Conservation (phyloP, 768 basidiomycete genomes). For the Termitomyces sp. region DNA sequence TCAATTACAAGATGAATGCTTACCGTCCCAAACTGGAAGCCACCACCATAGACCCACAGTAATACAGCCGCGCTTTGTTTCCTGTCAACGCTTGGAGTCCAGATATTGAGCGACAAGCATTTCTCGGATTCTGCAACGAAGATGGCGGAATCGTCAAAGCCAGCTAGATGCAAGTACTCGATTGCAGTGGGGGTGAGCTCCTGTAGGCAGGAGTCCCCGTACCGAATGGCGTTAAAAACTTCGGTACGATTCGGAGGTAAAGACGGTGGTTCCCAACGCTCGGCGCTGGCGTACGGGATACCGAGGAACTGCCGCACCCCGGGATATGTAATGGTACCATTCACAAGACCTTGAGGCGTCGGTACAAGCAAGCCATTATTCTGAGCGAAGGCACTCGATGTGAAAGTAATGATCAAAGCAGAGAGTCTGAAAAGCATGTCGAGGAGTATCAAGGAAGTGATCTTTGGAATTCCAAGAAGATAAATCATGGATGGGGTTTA, state of each 20-base stretch:
- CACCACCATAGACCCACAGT: conserved; percentile 34
- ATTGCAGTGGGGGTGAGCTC: conserved; percentile 12
- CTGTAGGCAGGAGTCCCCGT: conserved; percentile 27
- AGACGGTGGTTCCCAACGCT: conserved; percentile 6
- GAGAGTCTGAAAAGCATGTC: no score
- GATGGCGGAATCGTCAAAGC: conserved; percentile 13
- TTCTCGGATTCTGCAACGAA: conserved; percentile 26
- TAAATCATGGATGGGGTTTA: no score
- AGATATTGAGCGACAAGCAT: conserved; percentile 33
- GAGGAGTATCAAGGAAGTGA: no score
- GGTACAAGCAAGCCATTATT: conserved; percentile 16
- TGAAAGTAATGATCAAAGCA: not conserved
- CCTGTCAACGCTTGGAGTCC: conserved; percentile 26
- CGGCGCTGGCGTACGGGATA: conserved; percentile 28
- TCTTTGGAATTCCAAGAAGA: no score
- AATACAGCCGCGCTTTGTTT: conserved; percentile 9
- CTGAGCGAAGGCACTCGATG: not conserved
- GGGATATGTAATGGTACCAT: conserved; percentile 19
- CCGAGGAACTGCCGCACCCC: conserved; percentile 30
- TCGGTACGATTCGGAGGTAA: conserved; percentile 15
- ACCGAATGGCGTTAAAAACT: conserved; percentile 21
- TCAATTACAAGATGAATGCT: not conserved
- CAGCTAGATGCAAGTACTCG: not conserved
- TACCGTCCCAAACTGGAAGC: conserved; percentile 30
- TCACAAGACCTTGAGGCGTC: conserved; percentile 27